These are phyloP conservation scores for Cephaloascus fragrans DNA, from an alignment of 805 yeast genomes.

Conservation along the genomic window DNA sequence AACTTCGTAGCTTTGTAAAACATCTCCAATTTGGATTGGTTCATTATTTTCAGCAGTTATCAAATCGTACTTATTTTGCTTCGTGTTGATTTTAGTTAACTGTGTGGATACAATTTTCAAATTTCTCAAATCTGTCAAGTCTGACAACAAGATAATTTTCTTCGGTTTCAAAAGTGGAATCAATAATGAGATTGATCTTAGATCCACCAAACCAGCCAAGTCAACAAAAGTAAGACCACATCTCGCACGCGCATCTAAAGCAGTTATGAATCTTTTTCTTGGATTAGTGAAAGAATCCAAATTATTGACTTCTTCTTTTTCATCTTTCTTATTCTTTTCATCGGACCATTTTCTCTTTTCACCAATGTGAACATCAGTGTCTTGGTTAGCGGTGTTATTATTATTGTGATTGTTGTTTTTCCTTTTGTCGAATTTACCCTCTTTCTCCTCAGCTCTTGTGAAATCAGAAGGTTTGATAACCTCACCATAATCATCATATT, in stretches of 20 bases:
- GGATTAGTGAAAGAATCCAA: constrained; percentile 48
- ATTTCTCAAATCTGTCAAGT: constrained; percentile 17
- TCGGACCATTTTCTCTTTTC: constrained; percentile 25
- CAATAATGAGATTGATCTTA: constrained; percentile 70
- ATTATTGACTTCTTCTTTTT: constrained; percentile 15
- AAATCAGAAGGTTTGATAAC: constrained; percentile 59
- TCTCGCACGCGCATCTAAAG: constrained; percentile 34
- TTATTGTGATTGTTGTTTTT: constrained; percentile 4
- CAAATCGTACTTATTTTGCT: constrained; percentile 10
- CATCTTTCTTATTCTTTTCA: constrained; percentile 7
- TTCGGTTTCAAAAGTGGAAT: constrained; percentile 69
- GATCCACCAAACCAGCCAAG: constrained; percentile 74
- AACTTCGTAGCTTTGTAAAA: constrained; percentile 46
- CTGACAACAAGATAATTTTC: constrained; percentile 51
- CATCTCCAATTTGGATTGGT: constrained; percentile 40
- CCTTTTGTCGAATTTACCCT: constrained; percentile 4
- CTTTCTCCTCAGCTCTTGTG: constrained; percentile 39
- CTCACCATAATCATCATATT: constrained; percentile 84
- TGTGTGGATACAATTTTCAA: constrained; percentile 5
- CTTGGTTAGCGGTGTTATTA: constrained; percentile 12
- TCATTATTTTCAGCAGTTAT: constrained; percentile 24
- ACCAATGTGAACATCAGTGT: constrained; percentile 12
- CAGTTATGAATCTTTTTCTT: constrained; percentile 24
- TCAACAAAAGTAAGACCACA: constrained; percentile 76
- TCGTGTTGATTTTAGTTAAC: constrained; percentile 7